Base-by-base conservation (phyloP, 2,329 filamentous ascomycete genomes). In the Colletotrichum cordylinicola region DNA sequence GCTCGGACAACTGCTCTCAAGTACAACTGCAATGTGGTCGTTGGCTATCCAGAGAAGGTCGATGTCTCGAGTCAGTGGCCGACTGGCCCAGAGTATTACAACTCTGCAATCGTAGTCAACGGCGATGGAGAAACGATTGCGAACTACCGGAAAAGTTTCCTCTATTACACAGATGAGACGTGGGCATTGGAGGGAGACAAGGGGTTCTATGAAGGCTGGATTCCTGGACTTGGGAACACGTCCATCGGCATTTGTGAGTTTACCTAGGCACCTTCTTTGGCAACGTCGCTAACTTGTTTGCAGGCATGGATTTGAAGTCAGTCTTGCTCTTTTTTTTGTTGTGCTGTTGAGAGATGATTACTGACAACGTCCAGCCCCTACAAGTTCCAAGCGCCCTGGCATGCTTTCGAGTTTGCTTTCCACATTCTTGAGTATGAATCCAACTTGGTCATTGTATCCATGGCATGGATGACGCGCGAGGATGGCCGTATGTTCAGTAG, bases 381-480 rank as follows among this genome's bases (percentile, higher is more conserved):
- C 71, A 85, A 82, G 18, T 87, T 84, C 12, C 78, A 86, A 18
- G 83, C 84, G 0, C 84, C 85, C 0, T 87, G 86, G 86, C 37
- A 83, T 8, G 79, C 78, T 0, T 87, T 84, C 31, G 86, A 89
- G 69, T 87, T 87, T 16, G 89, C 88, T 0, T 89, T 86, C 29
- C 91, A 94, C 58, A 85, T 93, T 8, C 81, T 95, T 0, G 84
- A 91, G 2, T 84, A 85, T 0, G 80, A 88, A 0, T 90, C 93
- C 0, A 91, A 92, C 16, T 77, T 96, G 0, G 91, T 95, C 2
- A 90, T 96, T 39, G 79, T 96, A 0, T 91, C 90, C 6, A 96
- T 96, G 94, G 94, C 95, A 0, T 96, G 94, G 94, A 86, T 94
- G 37, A 95, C 94, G 2, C 86, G 82, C 71, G 91, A 87, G 76